These are phyloP conservation scores for Phytophthora parvispora DNA, from an alignment of 352 stramenopile species.

Conservation along the genomic window DNA sequence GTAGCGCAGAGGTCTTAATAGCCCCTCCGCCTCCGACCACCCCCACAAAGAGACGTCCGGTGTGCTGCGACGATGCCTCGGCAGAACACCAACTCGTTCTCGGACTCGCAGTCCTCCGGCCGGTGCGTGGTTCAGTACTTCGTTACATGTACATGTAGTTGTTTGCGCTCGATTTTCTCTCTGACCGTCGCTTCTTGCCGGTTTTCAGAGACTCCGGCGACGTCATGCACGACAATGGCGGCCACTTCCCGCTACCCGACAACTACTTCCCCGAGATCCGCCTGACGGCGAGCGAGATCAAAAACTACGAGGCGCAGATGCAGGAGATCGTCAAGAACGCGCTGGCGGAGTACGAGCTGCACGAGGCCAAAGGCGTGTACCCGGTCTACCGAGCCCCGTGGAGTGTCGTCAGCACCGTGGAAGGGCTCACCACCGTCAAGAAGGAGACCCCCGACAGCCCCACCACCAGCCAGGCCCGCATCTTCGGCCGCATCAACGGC, in stretches of 20 bases:
- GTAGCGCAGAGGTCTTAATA: constrained; percentile 4
- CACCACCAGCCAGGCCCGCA: constrained; percentile 43
- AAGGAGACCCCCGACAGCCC: constrained; percentile 36
- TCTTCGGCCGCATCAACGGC: constrained; percentile 71
- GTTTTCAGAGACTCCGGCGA: constrained; percentile 13
- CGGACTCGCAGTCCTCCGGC: constrained; percentile 25
- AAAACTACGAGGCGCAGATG: constrained; percentile 47
- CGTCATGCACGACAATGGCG: constrained; percentile 34
- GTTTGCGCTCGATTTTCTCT: constrained; percentile 3
- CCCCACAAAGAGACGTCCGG: constrained; percentile 12
- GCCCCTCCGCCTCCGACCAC: background rate
- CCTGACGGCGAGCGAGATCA: constrained; percentile 34
- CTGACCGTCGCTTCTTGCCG: constrained; percentile 2
- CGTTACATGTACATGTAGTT: background rate
- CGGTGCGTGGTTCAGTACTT: constrained; percentile 19
- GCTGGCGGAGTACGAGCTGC: constrained; percentile 48
- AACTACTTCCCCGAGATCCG: constrained; percentile 51
- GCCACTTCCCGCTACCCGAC: constrained; percentile 52
- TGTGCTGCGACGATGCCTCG: constrained; percentile 16
- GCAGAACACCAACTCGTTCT: constrained; percentile 13
- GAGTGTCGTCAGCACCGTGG: constrained; percentile 40
- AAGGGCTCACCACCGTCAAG: constrained; percentile 50
- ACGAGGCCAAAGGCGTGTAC: constrained; percentile 43
- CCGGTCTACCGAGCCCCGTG: constrained; percentile 45
- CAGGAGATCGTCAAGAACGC: constrained; percentile 50